These are phyloP conservation scores for Coemansia sp. DNA, from an alignment of 192 early-diverging fungal genomes.

Conservation along the genomic window DNA sequence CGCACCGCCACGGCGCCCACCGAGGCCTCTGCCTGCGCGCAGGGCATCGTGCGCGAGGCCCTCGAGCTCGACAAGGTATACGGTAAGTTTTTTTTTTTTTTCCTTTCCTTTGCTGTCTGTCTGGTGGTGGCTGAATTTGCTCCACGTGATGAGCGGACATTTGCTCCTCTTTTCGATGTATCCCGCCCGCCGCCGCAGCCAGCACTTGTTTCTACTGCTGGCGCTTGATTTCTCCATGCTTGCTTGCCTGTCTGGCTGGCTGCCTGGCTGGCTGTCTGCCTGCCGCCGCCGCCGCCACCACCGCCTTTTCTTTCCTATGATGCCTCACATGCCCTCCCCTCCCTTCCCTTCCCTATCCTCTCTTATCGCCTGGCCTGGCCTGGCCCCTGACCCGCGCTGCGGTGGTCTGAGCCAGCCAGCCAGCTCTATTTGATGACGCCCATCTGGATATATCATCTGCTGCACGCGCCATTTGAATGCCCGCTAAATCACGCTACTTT, in stretches of 20 bases:
- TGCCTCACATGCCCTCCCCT: too few species aligned
- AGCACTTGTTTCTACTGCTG: not conserved
- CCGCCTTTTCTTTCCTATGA: too few species aligned
- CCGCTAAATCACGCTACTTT: not conserved
- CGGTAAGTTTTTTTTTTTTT: constrained; percentile 36
- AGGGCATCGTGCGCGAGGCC: constrained; percentile 49
- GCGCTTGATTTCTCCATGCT: constrained; percentile 3
- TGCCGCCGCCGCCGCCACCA: too few species aligned
- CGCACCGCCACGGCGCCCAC: constrained; percentile 48
- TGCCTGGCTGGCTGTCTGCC: too few species aligned
- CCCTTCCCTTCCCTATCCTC: too few species aligned
- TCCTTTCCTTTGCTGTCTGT: not conserved
- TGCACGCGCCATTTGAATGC: not conserved
- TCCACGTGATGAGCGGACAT: constrained; percentile 30
- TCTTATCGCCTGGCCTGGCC: too few species aligned
- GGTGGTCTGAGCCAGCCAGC: too few species aligned
- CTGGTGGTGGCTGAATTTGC: constrained; percentile 34
- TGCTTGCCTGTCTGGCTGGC: too few species aligned
- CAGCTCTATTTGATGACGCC: not conserved
- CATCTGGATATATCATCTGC: not conserved
- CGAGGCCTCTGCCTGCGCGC: constrained; percentile 19
- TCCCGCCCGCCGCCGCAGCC: not conserved
- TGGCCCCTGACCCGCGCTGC: too few species aligned
- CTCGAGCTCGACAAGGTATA: constrained; percentile 56
- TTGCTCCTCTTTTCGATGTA: not conserved